Conservation (phyloP, 768 basidiomycete genomes). For the Tricholoma saponaceum region DNA sequence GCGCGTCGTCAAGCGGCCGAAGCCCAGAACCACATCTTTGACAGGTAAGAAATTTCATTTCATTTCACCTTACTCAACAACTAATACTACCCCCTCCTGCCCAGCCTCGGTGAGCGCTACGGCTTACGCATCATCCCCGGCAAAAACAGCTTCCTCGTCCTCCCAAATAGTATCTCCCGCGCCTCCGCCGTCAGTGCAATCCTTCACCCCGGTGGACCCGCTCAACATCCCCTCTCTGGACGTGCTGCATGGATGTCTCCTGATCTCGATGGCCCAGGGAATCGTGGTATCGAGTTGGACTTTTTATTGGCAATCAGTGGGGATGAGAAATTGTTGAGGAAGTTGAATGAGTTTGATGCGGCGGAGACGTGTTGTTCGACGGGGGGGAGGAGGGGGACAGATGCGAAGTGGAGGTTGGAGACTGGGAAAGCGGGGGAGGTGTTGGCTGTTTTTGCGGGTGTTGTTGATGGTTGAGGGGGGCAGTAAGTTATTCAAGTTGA, state of each 20-base stretch:
- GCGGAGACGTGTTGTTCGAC: slow-evolving; percentile 71
- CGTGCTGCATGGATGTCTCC: slow-evolving; percentile 36
- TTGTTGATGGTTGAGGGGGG: background rate
- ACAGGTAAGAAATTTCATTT: slow-evolving; percentile 39
- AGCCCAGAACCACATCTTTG: slow-evolving; percentile 90
- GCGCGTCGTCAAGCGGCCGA: slow-evolving; percentile 84
- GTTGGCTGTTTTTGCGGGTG: slow-evolving; percentile 22
- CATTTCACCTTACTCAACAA: background rate
- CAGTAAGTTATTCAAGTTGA: too few relatives aligned
- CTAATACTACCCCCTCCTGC: background rate
- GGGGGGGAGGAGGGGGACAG: slow-evolving; percentile 59
- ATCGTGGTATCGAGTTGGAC: slow-evolving; percentile 39
- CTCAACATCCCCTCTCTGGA: slow-evolving; percentile 30
- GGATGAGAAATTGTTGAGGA: slow-evolving; percentile 74
- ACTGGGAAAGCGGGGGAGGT: slow-evolving; percentile 27
- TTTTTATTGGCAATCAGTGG: slow-evolving; percentile 65
- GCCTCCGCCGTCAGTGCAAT: slow-evolving; percentile 83
- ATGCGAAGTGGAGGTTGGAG: slow-evolving; percentile 66
- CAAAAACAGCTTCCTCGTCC: slow-evolving; percentile 72
- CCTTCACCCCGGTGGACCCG: slow-evolving; percentile 58
- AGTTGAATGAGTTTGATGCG: slow-evolving; percentile 70
- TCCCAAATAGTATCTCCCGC: slow-evolving; percentile 80
- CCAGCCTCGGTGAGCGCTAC: slow-evolving; percentile 75
- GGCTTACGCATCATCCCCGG: slow-evolving; percentile 82
- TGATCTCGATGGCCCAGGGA: slow-evolving; percentile 16